Evolutionary conservation across 768 basidiomycete species (phyloP), one percentile per base, ranked within the genome.

Genomic region (Suillus decipiens): DNA sequence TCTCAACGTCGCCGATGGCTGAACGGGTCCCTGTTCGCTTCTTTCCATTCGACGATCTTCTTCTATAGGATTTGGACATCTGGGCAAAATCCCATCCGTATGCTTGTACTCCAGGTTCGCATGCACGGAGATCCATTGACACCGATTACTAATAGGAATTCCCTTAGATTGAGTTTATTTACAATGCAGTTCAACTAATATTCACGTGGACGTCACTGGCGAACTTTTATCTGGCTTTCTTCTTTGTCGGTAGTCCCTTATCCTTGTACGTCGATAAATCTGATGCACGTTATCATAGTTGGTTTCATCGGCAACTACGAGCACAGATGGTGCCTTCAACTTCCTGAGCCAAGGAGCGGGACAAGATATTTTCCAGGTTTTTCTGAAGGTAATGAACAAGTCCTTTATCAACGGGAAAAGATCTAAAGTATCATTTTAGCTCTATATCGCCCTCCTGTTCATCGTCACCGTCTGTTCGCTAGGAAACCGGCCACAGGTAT

Each of bases 121-220:
- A 9, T 3, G 9, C 28, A 8, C 5, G 1, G 12, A 61, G 65
- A 33, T 37, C 47, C 61, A 34, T 34, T 39, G 15, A 37, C n/a
- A 9, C 34, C 61, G 22, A 42, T 42, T 53, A 19, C 60, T 33
- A 56, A 53, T 43, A 37, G n/a, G 14, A 22, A 14, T 14, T 60
- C 24, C 5, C 34, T n/a, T 65, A 92, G 82, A 71, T 97, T 59
- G 93, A 97, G 73, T 95, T 95, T 74, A 86, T 95, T 68, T 98
- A 97, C 79, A 96, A 96, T 69, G 87, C 89, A 2, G 68, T 96
- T 34, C 92, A 95, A 68, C 87, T 98, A 28, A 47, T 97, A 61
- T 97, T 99, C 76, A 91, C 95, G 15, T 99, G 96, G 96, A 96
- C 95, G 10, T 86, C 89, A 17, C 79, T 96, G 50, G 95, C 93